phyloP scores from a whole-genome alignment of 352 stramenopile genomes.

The Pseudoperonospora humuli region DNA sequence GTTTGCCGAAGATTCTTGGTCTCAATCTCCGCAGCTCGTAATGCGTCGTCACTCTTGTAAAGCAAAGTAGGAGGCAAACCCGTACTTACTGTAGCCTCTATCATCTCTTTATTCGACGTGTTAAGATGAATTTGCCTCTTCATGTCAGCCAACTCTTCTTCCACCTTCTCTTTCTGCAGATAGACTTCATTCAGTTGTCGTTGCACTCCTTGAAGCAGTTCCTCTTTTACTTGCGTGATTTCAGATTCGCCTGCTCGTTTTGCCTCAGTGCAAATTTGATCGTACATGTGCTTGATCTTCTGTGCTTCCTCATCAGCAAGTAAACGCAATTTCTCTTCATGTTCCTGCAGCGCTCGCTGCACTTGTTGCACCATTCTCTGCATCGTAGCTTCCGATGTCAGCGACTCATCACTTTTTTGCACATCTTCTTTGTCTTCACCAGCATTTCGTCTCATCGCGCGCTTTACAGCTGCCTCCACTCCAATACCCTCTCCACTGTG shows the following conservation, averaged over 20 bases:
- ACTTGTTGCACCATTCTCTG: constrained; percentile 49
- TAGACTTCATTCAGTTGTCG: constrained; percentile 30
- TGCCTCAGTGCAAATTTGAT: constrained; percentile 40
- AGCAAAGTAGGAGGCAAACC: background rate
- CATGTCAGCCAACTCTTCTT: constrained; percentile 30
- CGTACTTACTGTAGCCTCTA: constrained; percentile 5
- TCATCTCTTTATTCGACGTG: constrained; percentile 37
- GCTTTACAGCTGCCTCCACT: constrained; percentile 9
- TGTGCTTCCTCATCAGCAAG: constrained; percentile 36
- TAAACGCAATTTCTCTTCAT: constrained; percentile 40
- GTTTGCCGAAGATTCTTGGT: constrained; percentile 34
- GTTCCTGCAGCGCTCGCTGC: constrained; percentile 34
- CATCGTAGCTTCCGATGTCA: constrained; percentile 15
- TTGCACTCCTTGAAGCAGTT: constrained; percentile 25
- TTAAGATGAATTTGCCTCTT: constrained; percentile 56
- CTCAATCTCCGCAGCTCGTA: constrained; percentile 21
- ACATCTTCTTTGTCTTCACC: constrained; percentile 1
- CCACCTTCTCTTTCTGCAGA: constrained; percentile 28
- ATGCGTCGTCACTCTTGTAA: constrained; percentile 4
- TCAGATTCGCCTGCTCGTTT: constrained; percentile 41
- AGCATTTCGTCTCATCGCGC: constrained; percentile 3
- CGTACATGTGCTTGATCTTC: constrained; percentile 48
- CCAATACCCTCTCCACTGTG: constrained; percentile 28
- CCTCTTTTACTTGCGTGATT: constrained; percentile 13
- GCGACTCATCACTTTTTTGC: background rate